Percentiles rank a stretch among this genome's conserved stretches.
phyloP scores from a whole-genome alignment of 169 alveolate species.

The Plasmodium falciparum region DNA sequence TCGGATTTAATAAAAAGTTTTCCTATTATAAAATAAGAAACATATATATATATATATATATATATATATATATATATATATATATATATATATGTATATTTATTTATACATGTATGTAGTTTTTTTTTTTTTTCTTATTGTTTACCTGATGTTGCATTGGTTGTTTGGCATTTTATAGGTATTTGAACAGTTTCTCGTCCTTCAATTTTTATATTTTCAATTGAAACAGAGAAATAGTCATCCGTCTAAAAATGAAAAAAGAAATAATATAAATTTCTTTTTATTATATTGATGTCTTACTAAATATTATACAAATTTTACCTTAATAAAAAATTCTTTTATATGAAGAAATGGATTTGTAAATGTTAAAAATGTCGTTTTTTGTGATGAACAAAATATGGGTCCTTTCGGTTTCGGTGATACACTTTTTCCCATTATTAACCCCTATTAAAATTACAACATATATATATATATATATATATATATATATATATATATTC shows the following conservation, averaged over 20 bases:
- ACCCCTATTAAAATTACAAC: slow-evolving; percentile 31
- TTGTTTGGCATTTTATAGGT: slow-evolving; percentile 61
- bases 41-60: neutral
- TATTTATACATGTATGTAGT: neutral
- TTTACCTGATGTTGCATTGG: slow-evolving; percentile 63
- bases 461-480: neutral
- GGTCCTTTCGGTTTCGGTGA: slow-evolving; percentile 75
- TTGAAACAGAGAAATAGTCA: slow-evolving; percentile 49
- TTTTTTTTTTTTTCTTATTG: neutral
- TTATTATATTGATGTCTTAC: no score
- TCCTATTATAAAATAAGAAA: slow-evolving; percentile 22
- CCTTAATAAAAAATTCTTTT: slow-evolving; percentile 53
- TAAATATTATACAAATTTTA: slow-evolving; percentile 2
- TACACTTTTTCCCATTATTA: slow-evolving; percentile 66
- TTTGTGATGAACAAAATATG: slow-evolving; percentile 74
- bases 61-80: neutral
- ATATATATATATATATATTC: neutral
- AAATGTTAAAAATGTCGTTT: slow-evolving; percentile 58
- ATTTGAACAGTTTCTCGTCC: slow-evolving; percentile 62
- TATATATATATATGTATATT: neutral
- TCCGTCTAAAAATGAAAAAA: slow-evolving; percentile 28
- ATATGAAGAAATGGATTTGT: slow-evolving; percentile 65
- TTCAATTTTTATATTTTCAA: slow-evolving; percentile 58
- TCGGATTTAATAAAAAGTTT: slow-evolving; percentile 70
- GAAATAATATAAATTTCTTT: neutral